Percentiles rank a stretch among this genome's conserved stretches.
These are phyloP conservation scores for Ostreobium quekettii DNA, from an alignment of 139 green algal species.

Conservation along the genomic window DNA sequence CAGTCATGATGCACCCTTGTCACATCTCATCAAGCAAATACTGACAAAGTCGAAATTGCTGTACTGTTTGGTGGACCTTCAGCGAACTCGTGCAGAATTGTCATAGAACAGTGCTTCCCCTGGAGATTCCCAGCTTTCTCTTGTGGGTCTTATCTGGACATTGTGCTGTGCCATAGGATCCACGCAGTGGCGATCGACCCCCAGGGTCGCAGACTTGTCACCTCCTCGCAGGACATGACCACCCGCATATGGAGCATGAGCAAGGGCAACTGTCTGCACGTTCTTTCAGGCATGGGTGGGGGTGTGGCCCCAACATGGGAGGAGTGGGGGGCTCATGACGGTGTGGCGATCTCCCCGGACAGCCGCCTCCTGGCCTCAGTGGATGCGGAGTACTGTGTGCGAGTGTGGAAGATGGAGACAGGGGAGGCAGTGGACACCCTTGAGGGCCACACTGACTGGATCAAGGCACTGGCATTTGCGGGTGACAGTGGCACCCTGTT, in stretches of 20 bases:
- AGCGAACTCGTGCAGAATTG: too few relatives aligned
- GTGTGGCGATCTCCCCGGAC: slow-evolving; percentile 10
- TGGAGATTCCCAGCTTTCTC: neutral
- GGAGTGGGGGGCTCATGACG: slow-evolving; percentile 4
- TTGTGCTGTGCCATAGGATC: slow-evolving; percentile 24
- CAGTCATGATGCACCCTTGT: too few relatives aligned
- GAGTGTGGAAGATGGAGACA: slow-evolving; percentile 14
- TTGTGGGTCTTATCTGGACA: neutral
- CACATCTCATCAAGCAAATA: too few relatives aligned
- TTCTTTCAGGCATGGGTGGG: slow-evolving; percentile 22
- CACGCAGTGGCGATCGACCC: slow-evolving; percentile 41
- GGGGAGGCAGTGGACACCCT: slow-evolving; percentile 14
- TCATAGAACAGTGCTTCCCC: neutral
- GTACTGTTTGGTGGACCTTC: too few relatives aligned
- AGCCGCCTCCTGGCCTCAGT: neutral
- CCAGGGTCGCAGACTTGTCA: slow-evolving; percentile 39
- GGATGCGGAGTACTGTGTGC: slow-evolving; percentile 6
- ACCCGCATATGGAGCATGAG: slow-evolving; percentile 55
- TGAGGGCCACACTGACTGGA: slow-evolving; percentile 25
- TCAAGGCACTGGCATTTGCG: slow-evolving; percentile 12
- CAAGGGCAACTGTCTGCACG: slow-evolving; percentile 28
- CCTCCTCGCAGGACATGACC: slow-evolving; percentile 56
- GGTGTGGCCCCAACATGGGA: neutral
- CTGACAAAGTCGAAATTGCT: too few relatives aligned
- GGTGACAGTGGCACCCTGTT: neutral